Evolutionary conservation across 495 filamentous ascomycete species (phyloP), one percentile per base, ranked within the genome.

Genomic region (Umbilicaria muhlenbergii): DNA sequence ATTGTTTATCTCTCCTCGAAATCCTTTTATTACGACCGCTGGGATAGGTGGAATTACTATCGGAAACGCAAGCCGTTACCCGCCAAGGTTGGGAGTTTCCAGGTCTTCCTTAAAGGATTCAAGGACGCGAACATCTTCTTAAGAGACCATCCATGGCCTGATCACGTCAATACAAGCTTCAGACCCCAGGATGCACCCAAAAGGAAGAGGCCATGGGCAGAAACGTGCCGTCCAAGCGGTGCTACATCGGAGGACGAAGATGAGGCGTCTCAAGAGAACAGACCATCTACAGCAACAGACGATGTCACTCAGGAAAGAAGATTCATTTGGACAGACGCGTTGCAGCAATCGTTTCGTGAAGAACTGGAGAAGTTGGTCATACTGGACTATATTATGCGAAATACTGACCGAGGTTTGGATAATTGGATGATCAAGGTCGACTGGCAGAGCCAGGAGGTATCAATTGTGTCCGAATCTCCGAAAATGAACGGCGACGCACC

Each of bases 341-440:
- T 96, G 16, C 91, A 95, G 55, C 86, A 94, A 60, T 78, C 82
- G 0, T 96, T 99, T 61, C 69, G 91, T 8, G 92, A 95, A 54
- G 82, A 95, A 61, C 68, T 99, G 32, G 91, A 99, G 62, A 99
- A 96, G 62, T 68, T 99, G 11, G 91, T 99, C 11, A 92, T 99
- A 52, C 58, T 99, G 53, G 91, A 99, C 61, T 99, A 99, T 52
- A 93, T 99, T 40, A 99, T 99, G 91, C 77, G 91, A 17, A 99
- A 99, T 56, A 99, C 91, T 3, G 91, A 99, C 58, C 73, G 91
- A 61, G 91, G 91, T 11, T 65, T 95, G 47, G 91, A 99, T 59
- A 99, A 99, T 47, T 99, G 91, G 91, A 99, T 99, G 91, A 86
- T 99, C 51, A 89, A 82, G 54, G 83, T 99, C 18, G 86, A 96